A percentile compares a stretch with the other conserved stretches of the same genome.
These are phyloP conservation scores for Podaxis carcinomalis DNA, from an alignment of 768 basidiomycete genomes.

Conservation along the genomic window DNA sequence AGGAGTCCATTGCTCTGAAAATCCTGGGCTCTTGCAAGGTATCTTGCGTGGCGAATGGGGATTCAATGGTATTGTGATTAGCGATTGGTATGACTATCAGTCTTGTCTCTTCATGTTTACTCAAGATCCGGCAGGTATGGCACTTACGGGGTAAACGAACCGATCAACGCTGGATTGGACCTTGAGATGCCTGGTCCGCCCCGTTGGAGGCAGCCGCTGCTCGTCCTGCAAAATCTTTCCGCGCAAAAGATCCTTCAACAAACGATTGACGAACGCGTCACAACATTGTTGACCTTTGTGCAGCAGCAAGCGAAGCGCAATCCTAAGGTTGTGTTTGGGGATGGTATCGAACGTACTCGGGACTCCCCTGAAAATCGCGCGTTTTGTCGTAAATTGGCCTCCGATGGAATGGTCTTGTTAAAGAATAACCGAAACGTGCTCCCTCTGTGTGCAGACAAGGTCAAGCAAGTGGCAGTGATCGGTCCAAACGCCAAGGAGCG, in stretches of 20 bases:
- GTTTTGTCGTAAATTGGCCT: slow-evolving; percentile 54
- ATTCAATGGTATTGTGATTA: slow-evolving; percentile 67
- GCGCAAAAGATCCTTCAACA: slow-evolving; percentile 42
- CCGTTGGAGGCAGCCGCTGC: slow-evolving; percentile 55
- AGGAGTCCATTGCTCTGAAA: slow-evolving; percentile 70
- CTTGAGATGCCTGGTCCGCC: slow-evolving; percentile 77
- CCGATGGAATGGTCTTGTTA: slow-evolving; percentile 61
- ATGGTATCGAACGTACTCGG: slow-evolving; percentile 52
- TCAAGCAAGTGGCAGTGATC: slow-evolving; percentile 56
- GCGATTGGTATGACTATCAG: slow-evolving; percentile 58
- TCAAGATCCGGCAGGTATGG: slow-evolving; percentile 48
- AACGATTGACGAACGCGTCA: slow-evolving; percentile 48
- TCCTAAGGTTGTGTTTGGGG: slow-evolving; percentile 58
- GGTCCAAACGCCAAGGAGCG: slow-evolving; percentile 65
- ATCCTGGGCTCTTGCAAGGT: slow-evolving; percentile 49
- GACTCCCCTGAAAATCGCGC: slow-evolving; percentile 47
- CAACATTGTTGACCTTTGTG: slow-evolving; percentile 48
- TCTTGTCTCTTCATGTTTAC: not conserved
- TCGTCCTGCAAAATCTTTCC: slow-evolving; percentile 33
- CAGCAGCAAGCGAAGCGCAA: slow-evolving; percentile 53
- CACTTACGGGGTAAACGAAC: slow-evolving; percentile 61
- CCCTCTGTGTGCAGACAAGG: slow-evolving; percentile 37
- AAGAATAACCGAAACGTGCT: slow-evolving; percentile 57
- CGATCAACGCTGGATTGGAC: slow-evolving; percentile 71
- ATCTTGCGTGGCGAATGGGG: slow-evolving; percentile 76